These are phyloP conservation scores for Puccinia sorghi DNA, from an alignment of 1,284 basidiomycete genomes.

Conservation along the genomic window DNA sequence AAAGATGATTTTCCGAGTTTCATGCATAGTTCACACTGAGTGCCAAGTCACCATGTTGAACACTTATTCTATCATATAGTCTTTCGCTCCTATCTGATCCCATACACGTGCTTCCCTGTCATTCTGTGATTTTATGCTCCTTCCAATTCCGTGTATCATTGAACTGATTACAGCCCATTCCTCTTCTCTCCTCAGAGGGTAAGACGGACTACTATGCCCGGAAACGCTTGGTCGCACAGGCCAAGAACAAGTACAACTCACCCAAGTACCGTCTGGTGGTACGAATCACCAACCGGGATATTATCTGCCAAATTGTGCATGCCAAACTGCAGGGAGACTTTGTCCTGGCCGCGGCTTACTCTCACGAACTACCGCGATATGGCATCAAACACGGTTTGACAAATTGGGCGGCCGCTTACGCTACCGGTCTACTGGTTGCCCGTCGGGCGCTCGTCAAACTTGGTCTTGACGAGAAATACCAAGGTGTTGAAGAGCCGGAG, in stretches of 20 bases:
- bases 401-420: constrained; percentile 99
- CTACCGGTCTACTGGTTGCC: constrained; percentile 91
- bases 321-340: constrained; percentile 97
- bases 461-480: constrained; percentile 96
- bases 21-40: constrained; percentile 51
- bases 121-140: background rate
- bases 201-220: constrained; percentile 99
- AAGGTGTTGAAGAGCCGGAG: constrained; percentile 90
- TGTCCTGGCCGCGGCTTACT: constrained; percentile 69
- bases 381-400: constrained; percentile 98
- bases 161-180: no score
- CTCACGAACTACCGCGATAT: constrained; percentile 89
- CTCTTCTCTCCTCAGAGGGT: constrained; percentile 66
- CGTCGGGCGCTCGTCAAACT: constrained; percentile 94
- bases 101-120: background rate
- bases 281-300: constrained; percentile 63
- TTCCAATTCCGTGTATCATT: background rate
- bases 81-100: constrained; percentile 50
- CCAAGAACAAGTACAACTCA: constrained; percentile 99
- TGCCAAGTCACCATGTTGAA: constrained; percentile 23
- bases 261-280: constrained; percentile 99
- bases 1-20: constrained; percentile 46
- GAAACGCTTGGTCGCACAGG: constrained; percentile 92
- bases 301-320: constrained; percentile 75
- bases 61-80: constrained; percentile 43